Conservation (phyloP, 495 filamentous ascomycete species). For the Margaritispora aquatica region DNA sequence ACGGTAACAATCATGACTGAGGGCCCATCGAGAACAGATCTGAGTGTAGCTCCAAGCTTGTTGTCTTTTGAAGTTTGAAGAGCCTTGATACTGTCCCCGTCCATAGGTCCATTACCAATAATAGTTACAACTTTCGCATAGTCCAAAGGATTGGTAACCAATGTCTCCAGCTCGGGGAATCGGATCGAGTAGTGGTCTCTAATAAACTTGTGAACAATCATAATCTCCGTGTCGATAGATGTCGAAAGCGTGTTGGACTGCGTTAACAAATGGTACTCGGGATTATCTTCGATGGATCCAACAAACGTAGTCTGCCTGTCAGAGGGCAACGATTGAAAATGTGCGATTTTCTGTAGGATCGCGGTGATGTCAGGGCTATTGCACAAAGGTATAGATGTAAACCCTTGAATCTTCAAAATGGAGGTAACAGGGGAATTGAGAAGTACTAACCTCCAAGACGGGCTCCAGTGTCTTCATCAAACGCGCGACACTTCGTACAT, state of each 20-base stretch:
- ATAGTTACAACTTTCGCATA: constrained; percentile 95
- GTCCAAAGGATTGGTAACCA: constrained; percentile 86
- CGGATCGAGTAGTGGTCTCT: constrained; percentile 91
- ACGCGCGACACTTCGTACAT: constrained; percentile 67
- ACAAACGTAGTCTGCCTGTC: constrained; percentile 52
- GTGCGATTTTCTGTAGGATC: constrained; percentile 62
- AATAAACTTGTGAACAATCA: constrained; percentile 89
- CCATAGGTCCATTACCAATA: constrained; percentile 86
- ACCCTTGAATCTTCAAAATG: constrained; percentile 30
- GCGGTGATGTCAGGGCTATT: constrained; percentile 50
- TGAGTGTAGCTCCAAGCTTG: constrained; percentile 64
- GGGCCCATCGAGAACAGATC: constrained; percentile 76
- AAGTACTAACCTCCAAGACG: constrained; percentile 66
- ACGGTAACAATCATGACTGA: constrained; percentile 94
- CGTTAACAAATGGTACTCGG: constrained; percentile 77
- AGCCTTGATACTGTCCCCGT: constrained; percentile 71
- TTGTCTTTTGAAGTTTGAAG: constrained; percentile 69
- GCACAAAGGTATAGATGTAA: constrained; percentile 33
- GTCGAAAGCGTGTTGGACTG: constrained; percentile 82
- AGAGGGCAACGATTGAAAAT: constrained; percentile 65
- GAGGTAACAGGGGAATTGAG: constrained; percentile 22
- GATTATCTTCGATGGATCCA: constrained; percentile 78
- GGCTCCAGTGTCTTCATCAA: constrained; percentile 74
- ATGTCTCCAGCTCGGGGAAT: constrained; percentile 93
- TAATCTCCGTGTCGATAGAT: constrained; percentile 84